phyloP scores from a whole-genome alignment of 1,139 yeast genomes.

The Blastobotrys buckinghamii region DNA sequence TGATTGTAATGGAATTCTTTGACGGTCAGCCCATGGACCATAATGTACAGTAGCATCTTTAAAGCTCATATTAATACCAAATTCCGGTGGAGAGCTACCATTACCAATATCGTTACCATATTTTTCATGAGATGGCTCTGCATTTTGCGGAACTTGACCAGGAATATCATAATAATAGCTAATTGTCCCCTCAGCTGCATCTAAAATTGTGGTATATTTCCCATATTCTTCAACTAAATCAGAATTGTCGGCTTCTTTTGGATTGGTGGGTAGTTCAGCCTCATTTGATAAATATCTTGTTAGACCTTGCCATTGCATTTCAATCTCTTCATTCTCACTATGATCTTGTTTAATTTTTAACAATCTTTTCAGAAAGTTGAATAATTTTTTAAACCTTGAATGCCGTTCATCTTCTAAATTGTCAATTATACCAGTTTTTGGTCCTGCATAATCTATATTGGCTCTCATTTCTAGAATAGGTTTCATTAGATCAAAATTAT shows the following conservation, averaged over 20 bases:
- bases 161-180: constrained; percentile 66
- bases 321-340: constrained; percentile 10
- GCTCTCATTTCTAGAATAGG: constrained; percentile 60
- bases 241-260: constrained; percentile 25
- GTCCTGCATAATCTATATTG: constrained; percentile 51
- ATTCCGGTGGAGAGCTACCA: constrained; percentile 51
- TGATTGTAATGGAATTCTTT: constrained; percentile 58
- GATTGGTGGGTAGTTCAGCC: constrained; percentile 7
- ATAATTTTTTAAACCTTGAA: neutral
- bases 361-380: neutral
- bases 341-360: neutral
- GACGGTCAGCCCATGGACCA: constrained; percentile 96
- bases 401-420: neutral
- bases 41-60: constrained; percentile 66
- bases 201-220: constrained; percentile 67
- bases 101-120: constrained; percentile 50
- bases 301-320: constrained; percentile 40
- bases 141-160: constrained; percentile 47
- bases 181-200: constrained; percentile 50
- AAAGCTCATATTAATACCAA: constrained; percentile 57
- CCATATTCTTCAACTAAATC: constrained; percentile 67
- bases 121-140: constrained; percentile 20
- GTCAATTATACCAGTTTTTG: neutral
- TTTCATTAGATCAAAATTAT: constrained; percentile 42
- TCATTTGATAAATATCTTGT: constrained; percentile 33